Evolutionary conservation across 371 early-diverging fungal species (phyloP).

Genomic region (Mucor circinelloides): DNA sequence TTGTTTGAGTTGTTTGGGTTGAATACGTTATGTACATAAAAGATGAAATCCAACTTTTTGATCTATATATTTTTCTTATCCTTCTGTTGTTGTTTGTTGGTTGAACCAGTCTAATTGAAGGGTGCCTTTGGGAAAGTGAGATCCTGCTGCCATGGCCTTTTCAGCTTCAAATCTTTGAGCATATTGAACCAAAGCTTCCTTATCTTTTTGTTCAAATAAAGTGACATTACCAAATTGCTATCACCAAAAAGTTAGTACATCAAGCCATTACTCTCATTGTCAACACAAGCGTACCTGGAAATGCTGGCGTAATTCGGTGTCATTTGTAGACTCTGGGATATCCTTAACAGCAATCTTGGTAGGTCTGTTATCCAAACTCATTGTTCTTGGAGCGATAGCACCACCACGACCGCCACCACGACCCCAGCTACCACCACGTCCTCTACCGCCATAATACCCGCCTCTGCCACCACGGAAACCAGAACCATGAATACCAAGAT

Average conservation of each 20-base stretch:
- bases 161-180: slow-evolving; percentile 49
- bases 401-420: slow-evolving; percentile 46
- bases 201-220: slow-evolving; percentile 30
- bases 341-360: slow-evolving; percentile 64
- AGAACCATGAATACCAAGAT: slow-evolving; percentile 29
- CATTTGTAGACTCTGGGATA: slow-evolving; percentile 47
- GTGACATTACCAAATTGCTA: slow-evolving; percentile 63
- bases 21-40: slow-evolving; percentile 8
- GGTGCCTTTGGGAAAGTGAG: slow-evolving; percentile 25
- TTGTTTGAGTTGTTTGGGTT: background rate
- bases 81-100: slow-evolving; percentile 5
- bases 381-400: slow-evolving; percentile 37
- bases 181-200: slow-evolving; percentile 34
- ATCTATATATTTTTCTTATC: slow-evolving; percentile 11
- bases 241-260: background rate
- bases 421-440: slow-evolving; percentile 40
- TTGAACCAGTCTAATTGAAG: slow-evolving; percentile 29
- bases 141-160: slow-evolving; percentile 38
- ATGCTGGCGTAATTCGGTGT: slow-evolving; percentile 55
- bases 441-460: slow-evolving; percentile 50
- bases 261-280: background rate
- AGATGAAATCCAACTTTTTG: background rate
- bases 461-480: slow-evolving; percentile 52
- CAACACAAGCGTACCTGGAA: slow-evolving; percentile 53
- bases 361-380: slow-evolving; percentile 69